Evolutionary conservation across 2,329 filamentous ascomycete species (phyloP), one percentile per base, ranked within the genome.

Genomic region (Trichophyton benhamiae): DNA sequence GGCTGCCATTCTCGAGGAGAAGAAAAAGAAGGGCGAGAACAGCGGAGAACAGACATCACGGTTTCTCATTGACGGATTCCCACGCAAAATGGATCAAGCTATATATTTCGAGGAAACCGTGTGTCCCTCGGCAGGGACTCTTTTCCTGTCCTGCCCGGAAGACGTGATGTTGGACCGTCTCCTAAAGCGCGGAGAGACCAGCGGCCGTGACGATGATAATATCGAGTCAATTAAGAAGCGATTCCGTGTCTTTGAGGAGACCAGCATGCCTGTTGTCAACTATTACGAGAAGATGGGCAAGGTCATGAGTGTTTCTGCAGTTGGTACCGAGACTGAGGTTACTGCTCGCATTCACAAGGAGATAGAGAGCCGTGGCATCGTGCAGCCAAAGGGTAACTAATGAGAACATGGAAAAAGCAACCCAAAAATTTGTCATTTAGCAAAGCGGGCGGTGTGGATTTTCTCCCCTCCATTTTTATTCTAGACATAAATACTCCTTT

Each of bases 31-130:
- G 59, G 65, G 66, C n/a, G 64, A 68, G 65, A 60, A 70, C 63
- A 60, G 20, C 11, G 36, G 17, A 4, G 13, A 58, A 2, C 22
- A 73, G 71, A 44, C 38, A 8, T 86, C 84, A 73, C 85, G 88
- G 69, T 97, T 97, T 80, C 70, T 87, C 66, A 84, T 87, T 64
- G 85, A 87, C 66, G 85, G 94, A 11, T 99, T 97, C 80, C 94
- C 94, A 36, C 85, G 94, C 69, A 96, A 99, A 80, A 88, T 97
- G 79, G 94, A 97, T 79, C 94, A 99, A 81, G 94, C 92, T 13
- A 74, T 90, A 66, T 91, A 90, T 76, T 99, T 99, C 72, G 94
- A 99, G 78, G 83, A 90, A 74, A 82, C 86, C 3, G 92, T 99
- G 58, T 94, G 90, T 70, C 86, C 85, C 9, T 89, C 88, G 62